phyloP scores from a whole-genome alignment of 2,329 filamentous ascomycete genomes.

The Diaporthe eres region DNA sequence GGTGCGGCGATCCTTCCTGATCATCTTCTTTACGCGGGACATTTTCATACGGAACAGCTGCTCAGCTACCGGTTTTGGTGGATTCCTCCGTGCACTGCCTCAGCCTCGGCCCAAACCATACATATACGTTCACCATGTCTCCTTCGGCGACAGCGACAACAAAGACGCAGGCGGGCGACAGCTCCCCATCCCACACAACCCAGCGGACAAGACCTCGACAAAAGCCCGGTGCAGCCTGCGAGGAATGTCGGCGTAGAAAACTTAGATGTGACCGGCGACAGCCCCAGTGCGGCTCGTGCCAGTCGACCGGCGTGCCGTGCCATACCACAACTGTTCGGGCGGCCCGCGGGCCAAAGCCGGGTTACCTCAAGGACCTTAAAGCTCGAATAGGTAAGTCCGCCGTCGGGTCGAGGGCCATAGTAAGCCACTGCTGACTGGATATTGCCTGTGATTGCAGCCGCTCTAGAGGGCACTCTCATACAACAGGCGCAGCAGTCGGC shows the following conservation, averaged over 20 bases:
- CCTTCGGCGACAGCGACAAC: constrained; percentile 10
- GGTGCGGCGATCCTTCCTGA: constrained; percentile 8
- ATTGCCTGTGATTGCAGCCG: constrained; percentile 1
- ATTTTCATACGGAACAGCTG: not conserved
- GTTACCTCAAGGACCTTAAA: constrained; percentile 46
- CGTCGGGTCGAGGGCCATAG: not conserved
- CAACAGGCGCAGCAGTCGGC: constrained; percentile 23
- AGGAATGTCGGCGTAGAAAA: constrained; percentile 35
- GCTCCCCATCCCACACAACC: constrained; percentile 9
- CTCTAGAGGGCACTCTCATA: constrained; percentile 23
- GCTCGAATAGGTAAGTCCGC: constrained; percentile 45
- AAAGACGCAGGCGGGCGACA: not conserved
- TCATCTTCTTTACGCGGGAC: constrained; percentile 20
- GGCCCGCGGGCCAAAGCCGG: constrained; percentile 42
- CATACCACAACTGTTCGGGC: constrained; percentile 26
- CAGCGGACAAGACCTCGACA: constrained; percentile 18
- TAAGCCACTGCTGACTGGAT: not conserved
- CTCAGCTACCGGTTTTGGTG: constrained; percentile 20
- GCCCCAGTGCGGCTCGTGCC: constrained; percentile 21
- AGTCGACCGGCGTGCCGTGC: constrained; percentile 24
- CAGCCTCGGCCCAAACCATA: not conserved
- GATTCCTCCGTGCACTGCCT: constrained; percentile 22
- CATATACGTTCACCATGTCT: not conserved
- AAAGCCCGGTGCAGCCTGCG: constrained; percentile 26
- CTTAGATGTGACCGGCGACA: constrained; percentile 40